Conservation (phyloP, 345 rosid genomes). For the Viola odorata region DNA sequence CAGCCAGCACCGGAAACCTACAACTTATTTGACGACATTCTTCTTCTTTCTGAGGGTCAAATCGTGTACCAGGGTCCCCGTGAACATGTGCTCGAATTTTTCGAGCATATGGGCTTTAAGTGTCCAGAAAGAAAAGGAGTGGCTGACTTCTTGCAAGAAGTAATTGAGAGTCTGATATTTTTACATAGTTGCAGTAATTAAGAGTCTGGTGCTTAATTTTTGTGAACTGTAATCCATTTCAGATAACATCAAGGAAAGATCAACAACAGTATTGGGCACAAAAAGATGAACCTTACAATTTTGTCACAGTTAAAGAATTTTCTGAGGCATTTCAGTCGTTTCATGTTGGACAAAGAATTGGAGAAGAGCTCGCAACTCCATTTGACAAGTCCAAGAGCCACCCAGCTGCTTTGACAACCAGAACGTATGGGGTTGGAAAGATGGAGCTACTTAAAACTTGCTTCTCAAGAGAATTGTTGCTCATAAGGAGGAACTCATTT, state of each 20-base stretch:
- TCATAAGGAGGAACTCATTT: constrained; percentile 56
- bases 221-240: constrained; percentile 6
- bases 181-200: background rate
- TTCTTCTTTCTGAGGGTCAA: constrained; percentile 59
- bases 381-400: constrained; percentile 48
- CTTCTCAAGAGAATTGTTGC: constrained; percentile 44
- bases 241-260: constrained; percentile 75
- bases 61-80: constrained; percentile 71
- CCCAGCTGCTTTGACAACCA: constrained; percentile 48
- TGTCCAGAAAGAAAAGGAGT: constrained; percentile 75
- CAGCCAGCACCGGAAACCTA: constrained; percentile 82
- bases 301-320: constrained; percentile 40
- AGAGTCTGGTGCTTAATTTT: background rate
- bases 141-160: constrained; percentile 83
- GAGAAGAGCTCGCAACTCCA: constrained; percentile 38
- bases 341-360: constrained; percentile 31
- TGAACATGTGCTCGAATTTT: constrained; percentile 46
- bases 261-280: constrained; percentile 60
- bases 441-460: constrained; percentile 47
- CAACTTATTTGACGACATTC: constrained; percentile 63
- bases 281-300: constrained; percentile 41
- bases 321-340: constrained; percentile 46
- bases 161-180: constrained; percentile 11
- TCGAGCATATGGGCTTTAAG: constrained; percentile 59
- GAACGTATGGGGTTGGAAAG: constrained; percentile 40